Conservation (phyloP, 2,329 filamentous ascomycete species). For the Monilinia laxa region DNA sequence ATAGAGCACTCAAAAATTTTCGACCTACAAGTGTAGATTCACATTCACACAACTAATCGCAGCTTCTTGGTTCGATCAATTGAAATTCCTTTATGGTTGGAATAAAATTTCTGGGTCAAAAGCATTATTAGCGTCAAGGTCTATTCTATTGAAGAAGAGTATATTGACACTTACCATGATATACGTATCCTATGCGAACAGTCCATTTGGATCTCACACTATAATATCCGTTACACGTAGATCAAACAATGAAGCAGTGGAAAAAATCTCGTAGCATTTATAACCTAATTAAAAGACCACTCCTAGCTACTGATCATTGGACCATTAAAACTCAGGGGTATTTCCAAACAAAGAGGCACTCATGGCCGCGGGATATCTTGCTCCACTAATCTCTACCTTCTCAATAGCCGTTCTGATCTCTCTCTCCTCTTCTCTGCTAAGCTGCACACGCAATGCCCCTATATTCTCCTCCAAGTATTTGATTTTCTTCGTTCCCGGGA, state of each 20-base stretch:
- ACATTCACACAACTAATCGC: not conserved
- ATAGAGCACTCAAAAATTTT: too few relatives aligned
- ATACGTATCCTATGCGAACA: not conserved
- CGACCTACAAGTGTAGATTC: not conserved
- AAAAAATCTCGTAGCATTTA: not conserved
- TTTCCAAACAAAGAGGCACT: conserved; percentile 25
- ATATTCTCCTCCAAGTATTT: conserved; percentile 44
- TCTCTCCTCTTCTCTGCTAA: conserved; percentile 28
- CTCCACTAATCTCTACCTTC: conserved; percentile 51
- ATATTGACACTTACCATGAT: not conserved
- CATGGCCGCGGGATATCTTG: conserved; percentile 48
- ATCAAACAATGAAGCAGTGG: not conserved
- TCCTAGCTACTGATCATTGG: not conserved
- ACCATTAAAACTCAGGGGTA: conserved; percentile 29
- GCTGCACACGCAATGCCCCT: conserved; percentile 28
- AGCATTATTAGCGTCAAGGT: not conserved
- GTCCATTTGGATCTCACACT: not conserved
- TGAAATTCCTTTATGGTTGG: not conserved
- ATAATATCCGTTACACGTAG: not conserved
- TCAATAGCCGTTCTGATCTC: conserved; percentile 41
- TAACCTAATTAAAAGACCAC: not conserved
- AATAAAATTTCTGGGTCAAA: not conserved
- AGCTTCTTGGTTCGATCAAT: not conserved
- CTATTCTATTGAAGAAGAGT: not conserved
- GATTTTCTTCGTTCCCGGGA: conserved; percentile 53